These are phyloP conservation scores for Epichloe sibirici DNA, from an alignment of 2,329 filamentous ascomycete species.

Conservation along the genomic window DNA sequence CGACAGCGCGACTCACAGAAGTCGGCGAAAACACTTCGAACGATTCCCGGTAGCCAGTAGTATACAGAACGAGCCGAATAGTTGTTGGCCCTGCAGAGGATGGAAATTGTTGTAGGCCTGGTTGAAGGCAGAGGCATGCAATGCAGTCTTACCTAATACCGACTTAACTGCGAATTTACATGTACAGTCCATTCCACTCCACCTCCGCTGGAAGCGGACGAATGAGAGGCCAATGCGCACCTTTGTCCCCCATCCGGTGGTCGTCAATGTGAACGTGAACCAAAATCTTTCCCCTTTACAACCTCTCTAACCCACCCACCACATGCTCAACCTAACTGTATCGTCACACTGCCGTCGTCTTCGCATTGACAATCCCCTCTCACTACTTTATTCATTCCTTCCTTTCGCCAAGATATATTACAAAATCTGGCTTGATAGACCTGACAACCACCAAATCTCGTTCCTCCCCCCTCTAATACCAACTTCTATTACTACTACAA, in stretches of 20 bases:
- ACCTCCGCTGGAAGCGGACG: not conserved
- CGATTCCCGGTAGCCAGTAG: no score
- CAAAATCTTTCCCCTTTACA: not conserved
- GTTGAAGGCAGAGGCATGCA: no score
- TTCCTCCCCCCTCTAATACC: not conserved
- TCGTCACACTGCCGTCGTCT: not conserved
- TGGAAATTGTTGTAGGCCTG: no score
- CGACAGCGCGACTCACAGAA: no score
- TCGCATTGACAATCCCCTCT: not conserved
- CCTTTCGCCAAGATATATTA: not conserved
- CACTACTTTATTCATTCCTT: not conserved
- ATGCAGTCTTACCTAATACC: no score
- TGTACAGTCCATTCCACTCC: no score
- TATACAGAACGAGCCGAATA: no score
- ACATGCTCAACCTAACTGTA: not conserved
- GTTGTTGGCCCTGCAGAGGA: no score
- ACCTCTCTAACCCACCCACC: not conserved
- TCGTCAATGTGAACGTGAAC: not conserved
- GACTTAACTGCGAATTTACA: no score
- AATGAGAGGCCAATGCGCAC: not conserved
- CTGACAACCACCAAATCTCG: not conserved
- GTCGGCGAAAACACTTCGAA: no score
- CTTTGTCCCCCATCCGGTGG: not conserved
- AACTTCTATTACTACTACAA: not conserved
- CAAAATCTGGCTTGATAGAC: no score